Conservation (phyloP, 148 eudicot species). For the Camellia japonica region DNA sequence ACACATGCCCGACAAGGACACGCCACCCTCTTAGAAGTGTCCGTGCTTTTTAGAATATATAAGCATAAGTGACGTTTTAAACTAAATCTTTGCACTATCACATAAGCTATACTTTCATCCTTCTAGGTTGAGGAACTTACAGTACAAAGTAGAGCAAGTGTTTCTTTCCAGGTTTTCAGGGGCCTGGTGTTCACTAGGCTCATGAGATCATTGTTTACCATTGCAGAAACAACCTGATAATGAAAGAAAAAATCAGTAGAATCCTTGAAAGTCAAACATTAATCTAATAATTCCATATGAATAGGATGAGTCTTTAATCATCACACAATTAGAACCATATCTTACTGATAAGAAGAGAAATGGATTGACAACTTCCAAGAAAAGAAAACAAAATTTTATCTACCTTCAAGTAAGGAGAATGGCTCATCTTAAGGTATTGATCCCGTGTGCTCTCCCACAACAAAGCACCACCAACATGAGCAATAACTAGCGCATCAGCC, state of each 20-base stretch:
- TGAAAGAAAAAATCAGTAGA: not conserved
- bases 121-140: slow-evolving; percentile 46
- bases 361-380: not conserved
- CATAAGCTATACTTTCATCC: not conserved
- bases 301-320: not conserved
- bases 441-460: slow-evolving; percentile 87
- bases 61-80: not conserved
- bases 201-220: slow-evolving; percentile 84
- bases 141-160: slow-evolving; percentile 93
- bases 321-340: slow-evolving; percentile 4
- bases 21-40: too few relatives aligned
- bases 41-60: too few relatives aligned
- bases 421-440: slow-evolving; percentile 69
- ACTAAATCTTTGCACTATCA: not conserved
- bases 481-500: slow-evolving; percentile 99
- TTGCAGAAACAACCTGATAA: slow-evolving; percentile 84
- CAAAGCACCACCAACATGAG: slow-evolving; percentile 75
- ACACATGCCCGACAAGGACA: too few relatives aligned
- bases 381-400: not conserved
- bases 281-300: not conserved
- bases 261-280: not conserved
- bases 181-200: slow-evolving; percentile 86
- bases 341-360: not conserved
- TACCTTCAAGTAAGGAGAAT: slow-evolving; percentile 85
- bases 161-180: slow-evolving; percentile 90